These are phyloP conservation scores for Delphinella strobiligena DNA, from an alignment of 2,329 filamentous ascomycete genomes.

Conservation along the genomic window DNA sequence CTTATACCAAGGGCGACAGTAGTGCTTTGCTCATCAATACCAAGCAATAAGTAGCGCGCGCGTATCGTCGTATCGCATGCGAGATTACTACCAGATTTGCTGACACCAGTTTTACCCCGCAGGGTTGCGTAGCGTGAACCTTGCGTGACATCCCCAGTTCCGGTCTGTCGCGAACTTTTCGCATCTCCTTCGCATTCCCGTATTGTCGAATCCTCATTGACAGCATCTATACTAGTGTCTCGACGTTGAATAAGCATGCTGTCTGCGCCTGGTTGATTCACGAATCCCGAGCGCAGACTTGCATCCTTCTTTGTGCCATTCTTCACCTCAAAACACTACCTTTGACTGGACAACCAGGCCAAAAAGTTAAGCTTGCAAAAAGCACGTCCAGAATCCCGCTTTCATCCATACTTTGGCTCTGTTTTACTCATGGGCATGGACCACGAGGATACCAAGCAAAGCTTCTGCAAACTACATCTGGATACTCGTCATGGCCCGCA, in stretches of 20 bases:
- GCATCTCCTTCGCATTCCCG: no score
- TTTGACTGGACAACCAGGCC: no score
- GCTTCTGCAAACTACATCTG: slow-evolving; percentile 6
- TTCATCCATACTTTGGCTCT: not conserved
- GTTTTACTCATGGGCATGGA: not conserved
- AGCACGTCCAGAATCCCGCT: no score
- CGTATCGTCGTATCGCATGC: not conserved
- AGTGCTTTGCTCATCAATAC: no score
- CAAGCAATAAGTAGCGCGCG: no score
- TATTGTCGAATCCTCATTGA: not conserved
- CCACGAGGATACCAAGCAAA: not conserved
- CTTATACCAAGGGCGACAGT: no score
- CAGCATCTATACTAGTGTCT: no score
- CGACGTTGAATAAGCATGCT: not conserved
- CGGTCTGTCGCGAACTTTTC: no score
- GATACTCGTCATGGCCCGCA: slow-evolving; percentile 4
- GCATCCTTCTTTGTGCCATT: not conserved
- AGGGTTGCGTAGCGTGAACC: not conserved
- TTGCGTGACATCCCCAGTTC: not conserved
- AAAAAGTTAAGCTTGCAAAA: no score
- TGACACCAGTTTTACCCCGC: not conserved
- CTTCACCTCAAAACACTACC: not conserved
- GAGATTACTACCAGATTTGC: not conserved
- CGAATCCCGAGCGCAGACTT: not conserved
- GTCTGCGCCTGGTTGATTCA: not conserved